Evolutionary conservation across 164 flowering plant genomes (phyloP), one percentile per base, ranked within the genome.

Genomic region (Malania oleifera): DNA sequence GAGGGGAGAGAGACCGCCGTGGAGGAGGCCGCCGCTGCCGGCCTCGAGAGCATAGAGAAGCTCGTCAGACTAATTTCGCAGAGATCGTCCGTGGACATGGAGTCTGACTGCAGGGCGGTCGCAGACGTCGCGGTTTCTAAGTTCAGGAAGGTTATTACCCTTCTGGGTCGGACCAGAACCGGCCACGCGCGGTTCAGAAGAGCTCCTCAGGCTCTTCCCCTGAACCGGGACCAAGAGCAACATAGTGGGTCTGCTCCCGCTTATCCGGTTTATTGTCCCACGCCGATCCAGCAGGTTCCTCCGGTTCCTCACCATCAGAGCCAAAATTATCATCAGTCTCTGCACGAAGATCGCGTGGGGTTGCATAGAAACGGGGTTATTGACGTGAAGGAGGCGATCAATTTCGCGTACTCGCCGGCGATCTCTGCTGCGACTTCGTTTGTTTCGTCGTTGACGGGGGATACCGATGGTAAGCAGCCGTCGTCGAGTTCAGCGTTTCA

Each of bases 121-220:
- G 88, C 96, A 0, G 87, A 86, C 58, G 81, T 59, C 47, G 92
- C 99, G 14, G 95, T 93, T 11, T 73, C 73, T 35, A 88, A 80
- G 77, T 93, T 90, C 75, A 82, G 75, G 74, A 80, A 67, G 56
- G 91, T 88, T 7, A 88, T 93, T 44, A 84, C 95, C 15, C 78
- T 93, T 19, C 72, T 90, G 67, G 90, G 80, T 52, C 85, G 88
- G 1, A 81, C 79, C 22, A 49, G 96, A 54, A 86, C 91, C 5
- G 99, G 99, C 18, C 99, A 93, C 41, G 99, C 99, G 15, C 85
- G 99, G 14, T 93, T 93, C 72, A 62, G 99, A 41, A 29, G 93
- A 24, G 96, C 73, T 12, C 98, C 97, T 1, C 44, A 76, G 12
- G 28, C 49, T 25, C 19, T 37, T 12, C 44, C 74, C 35, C 50